Evolutionary conservation across 1,284 basidiomycete genomes (phyloP), one percentile per base, ranked within the genome.

Genomic region (Sanghuangporus weigelae): DNA sequence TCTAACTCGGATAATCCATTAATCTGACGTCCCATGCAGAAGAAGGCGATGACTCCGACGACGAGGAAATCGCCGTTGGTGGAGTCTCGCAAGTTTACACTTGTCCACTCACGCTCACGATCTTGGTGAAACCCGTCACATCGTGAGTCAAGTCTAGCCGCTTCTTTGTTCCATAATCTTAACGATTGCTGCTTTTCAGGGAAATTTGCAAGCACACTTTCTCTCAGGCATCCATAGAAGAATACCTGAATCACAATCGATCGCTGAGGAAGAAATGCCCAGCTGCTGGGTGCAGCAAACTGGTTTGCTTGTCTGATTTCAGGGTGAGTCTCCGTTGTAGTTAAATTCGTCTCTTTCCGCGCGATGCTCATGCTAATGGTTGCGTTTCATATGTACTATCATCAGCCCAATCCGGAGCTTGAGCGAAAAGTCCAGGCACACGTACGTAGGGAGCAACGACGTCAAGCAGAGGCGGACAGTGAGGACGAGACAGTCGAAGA

Each of bases 31-130:
- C 36, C n/a, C 40, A n/a, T 67, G 14, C 70, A 88, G 90, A 92
- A 79, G 79, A 84, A 40, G 91, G 85, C 12, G 84, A 81, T 40
- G 88, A 90, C 60, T 71, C 71, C 38, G 87, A 89, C 54, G 89
- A 89, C 56, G 90, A 93, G 44, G 90, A 93, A 8, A 75, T 95
- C 23, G 87, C 92, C 73, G 78, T 94, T 53, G 94, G 93, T 55
- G 92, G 92, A 56, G 81, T 87, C 23, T 90, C 87, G 7, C 90
- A 93, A 71, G 86, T 85, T 67, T 92, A 85, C 78, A 88, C 84
- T 60, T 95, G 93, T 67, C 92, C 93, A 1, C 77, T 95, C 59
- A 86, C 89, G 0, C 78, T 94, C 54, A 81, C 76, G 4, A 72
- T 79, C 10, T 80, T 92, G 36, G 78, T 79, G 36, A 78, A 95